These are phyloP conservation scores for Penicillium riverlandense DNA, from an alignment of 495 filamentous ascomycete genomes.

Conservation along the genomic window DNA sequence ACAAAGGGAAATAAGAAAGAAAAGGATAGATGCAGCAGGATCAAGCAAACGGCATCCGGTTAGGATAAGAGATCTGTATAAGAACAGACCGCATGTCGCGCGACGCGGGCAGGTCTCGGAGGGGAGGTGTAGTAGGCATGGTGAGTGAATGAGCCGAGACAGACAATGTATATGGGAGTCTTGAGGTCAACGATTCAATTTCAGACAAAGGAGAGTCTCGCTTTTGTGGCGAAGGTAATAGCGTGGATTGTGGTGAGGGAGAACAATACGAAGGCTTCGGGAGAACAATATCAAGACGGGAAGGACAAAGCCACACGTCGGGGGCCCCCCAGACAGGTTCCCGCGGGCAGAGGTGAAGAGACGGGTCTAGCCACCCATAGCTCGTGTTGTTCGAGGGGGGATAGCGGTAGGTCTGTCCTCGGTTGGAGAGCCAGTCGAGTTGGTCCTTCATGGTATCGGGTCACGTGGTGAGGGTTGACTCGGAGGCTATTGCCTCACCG, in stretches of 20 bases:
- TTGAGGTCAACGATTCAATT: not conserved
- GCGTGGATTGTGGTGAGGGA: not conserved
- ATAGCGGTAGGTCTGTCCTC: no score
- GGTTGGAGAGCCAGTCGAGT: no score
- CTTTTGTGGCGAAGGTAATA: not conserved
- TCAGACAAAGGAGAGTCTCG: not conserved
- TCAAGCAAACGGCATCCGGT: not conserved
- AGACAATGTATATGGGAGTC: conserved; percentile 11
- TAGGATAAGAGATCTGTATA: conserved; percentile 1
- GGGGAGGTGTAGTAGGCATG: not conserved
- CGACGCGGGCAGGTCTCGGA: not conserved
- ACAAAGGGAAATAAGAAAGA: no score
- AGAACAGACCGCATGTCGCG: not conserved
- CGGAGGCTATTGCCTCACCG: no score
- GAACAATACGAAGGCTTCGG: conserved; percentile 17
- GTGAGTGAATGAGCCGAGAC: conserved; percentile 18
- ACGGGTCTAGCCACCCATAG: no score
- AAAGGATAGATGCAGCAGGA: not conserved
- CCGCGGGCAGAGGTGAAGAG: no score
- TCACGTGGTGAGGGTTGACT: no score
- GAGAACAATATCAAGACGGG: conserved; percentile 5
- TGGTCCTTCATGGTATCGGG: no score
- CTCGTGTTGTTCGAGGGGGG: no score
- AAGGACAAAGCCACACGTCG: not conserved
- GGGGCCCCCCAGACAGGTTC: no score